Percentiles rank a stretch among this genome's conserved stretches.
phyloP scores from a whole-genome alignment of 306 rosid genomes.

The Corylus heterophylla region DNA sequence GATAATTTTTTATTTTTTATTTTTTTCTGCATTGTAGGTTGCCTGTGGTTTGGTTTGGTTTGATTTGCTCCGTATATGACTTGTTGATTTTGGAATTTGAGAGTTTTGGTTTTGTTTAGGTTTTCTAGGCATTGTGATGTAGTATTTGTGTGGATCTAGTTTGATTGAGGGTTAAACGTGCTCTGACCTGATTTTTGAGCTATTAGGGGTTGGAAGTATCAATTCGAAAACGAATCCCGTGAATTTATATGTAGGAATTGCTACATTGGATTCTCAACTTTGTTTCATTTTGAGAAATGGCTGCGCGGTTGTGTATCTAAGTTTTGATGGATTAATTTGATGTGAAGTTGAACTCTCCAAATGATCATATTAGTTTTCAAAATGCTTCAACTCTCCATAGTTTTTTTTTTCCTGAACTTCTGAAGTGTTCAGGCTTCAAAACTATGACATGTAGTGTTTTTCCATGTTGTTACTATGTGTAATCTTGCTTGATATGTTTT shows the following conservation, averaged over 20 bases:
- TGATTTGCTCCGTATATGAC: background rate
- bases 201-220: background rate
- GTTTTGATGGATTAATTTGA: conserved; percentile 5
- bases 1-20: too few species aligned
- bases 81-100: background rate
- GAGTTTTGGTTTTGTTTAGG: background rate
- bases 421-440: background rate
- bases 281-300: conserved; percentile 6
- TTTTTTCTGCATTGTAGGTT: conserved; percentile 3
- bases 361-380: background rate
- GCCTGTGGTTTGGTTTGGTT: background rate
- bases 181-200: conserved; percentile 1
- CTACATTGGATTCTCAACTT: background rate
- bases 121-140: background rate
- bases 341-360: background rate
- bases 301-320: background rate
- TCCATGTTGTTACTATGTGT: background rate
- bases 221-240: background rate
- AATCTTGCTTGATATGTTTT: background rate
- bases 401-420: background rate
- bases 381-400: background rate
- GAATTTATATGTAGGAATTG: background rate
- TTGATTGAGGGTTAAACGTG: background rate
- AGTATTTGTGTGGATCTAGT: conserved; percentile 17
- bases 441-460: background rate